Conservation (phyloP, 495 filamentous ascomycete genomes). For the Podospora bellae-mahoneyi region DNA sequence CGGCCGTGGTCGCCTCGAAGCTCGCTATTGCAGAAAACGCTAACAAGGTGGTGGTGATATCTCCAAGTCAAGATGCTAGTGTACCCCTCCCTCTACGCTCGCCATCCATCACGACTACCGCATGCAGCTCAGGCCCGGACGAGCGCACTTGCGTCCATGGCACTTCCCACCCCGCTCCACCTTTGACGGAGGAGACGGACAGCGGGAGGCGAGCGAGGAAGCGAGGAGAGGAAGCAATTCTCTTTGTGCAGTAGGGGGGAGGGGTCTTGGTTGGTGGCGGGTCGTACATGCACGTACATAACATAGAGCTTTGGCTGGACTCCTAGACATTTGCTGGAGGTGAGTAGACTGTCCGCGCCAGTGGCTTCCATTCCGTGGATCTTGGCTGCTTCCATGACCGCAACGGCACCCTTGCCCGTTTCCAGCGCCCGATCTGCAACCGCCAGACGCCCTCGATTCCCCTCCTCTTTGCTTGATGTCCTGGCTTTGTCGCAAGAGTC, state of each 20-base stretch:
- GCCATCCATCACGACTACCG: constrained; percentile 5
- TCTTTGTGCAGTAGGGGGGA: constrained; percentile 3
- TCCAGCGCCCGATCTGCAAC: constrained; percentile 33
- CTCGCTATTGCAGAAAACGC: constrained; percentile 1
- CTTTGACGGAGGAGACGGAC: background rate
- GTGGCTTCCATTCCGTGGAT: constrained; percentile 1
- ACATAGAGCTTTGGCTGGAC: background rate
- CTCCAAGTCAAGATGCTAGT: background rate
- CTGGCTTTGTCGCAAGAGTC: constrained; percentile 16
- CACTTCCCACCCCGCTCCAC: constrained; percentile 1
- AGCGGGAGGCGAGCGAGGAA: background rate
- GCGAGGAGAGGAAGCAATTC: background rate
- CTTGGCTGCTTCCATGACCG: constrained; percentile 6
- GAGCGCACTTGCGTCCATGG: constrained; percentile 1
- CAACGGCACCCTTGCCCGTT: constrained; percentile 24
- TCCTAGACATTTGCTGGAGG: background rate
- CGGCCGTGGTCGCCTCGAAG: background rate
- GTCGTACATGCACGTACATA: constrained; percentile 1
- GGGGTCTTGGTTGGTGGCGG: constrained; percentile 1
- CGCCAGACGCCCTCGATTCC: constrained; percentile 12
- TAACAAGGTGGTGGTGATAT: background rate
- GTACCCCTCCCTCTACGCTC: constrained; percentile 11
- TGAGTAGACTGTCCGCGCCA: background rate
- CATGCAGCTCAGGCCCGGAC: background rate
- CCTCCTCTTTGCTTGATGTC: constrained; percentile 4